Base-by-base conservation (phyloP, 2,329 filamentous ascomycete genomes). In the Corynespora cassiicola region DNA sequence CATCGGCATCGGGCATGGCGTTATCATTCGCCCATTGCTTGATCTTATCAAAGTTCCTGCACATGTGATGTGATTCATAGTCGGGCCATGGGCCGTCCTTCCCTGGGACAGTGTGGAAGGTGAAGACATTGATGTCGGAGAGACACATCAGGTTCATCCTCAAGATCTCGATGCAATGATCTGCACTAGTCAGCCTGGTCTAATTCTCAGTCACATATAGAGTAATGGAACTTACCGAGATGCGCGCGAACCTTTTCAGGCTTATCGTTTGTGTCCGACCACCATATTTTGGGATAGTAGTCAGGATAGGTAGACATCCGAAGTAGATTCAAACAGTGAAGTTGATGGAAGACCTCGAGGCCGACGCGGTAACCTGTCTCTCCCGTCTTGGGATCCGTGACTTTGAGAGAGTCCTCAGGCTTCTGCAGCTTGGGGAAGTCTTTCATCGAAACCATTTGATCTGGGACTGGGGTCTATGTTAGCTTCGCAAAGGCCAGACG, bases 281-380 rank as follows among this genome's bases (percentile, higher is more conserved):
- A 53, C 37, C 44, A 48, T 18, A 65, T 36, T 31, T 54, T 56
- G 18, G 52, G 36, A 42, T 65, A 65, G 35, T 66, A 53, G 5
- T 65, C 60, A 6, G 54, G 60, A 32, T 67, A 65, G 9, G 60
- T 65, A 11, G 53, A 29, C 58, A 65, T 63, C 27, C 65, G 56
- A 12, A 68, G 42, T 6, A 66, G 31, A 15, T 68, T 67, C n/a
- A 68, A 40, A 43, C 65, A 68, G 41, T 65, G 62, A 14, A 68
- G 51, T 36, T 68, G 77, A 58, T 82, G 79, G 61, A 82, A 81
- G 0, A 80, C 78, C 52, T 82, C 78, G 3, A 82, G 64, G 0
- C 76, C 81, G 0, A 81, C 79, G n/a, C 80, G 72, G 50, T 82
- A 84, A 1, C 80, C 81, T 23, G 75, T 73, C 39, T 78, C 71